Base-by-base conservation (phyloP, 2,329 filamentous ascomycete species). In the Podosphaera fusca region DNA sequence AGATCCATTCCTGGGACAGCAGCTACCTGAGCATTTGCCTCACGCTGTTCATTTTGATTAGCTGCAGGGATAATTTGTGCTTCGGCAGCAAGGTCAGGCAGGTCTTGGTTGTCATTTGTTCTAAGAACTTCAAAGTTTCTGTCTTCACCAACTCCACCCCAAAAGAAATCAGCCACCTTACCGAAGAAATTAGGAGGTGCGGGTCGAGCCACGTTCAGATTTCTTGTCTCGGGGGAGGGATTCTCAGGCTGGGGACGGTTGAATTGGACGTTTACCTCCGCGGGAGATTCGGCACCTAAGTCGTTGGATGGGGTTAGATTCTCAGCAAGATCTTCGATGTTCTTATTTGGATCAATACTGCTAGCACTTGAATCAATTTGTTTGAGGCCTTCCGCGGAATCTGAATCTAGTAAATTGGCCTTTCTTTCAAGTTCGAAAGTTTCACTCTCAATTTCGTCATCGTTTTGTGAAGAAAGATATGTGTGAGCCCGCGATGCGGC, bases 1-100 rank as follows among this genome's bases (percentile, higher is more conserved):
- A 80, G 77, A 58, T 95, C 87, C 40, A 90, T 72, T 7, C 77
- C 84, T 14, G 79, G 81, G 54, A 78, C 79, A 29, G 76, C 76
- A n/a, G 78, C 82, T 50, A 77, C 83, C 56, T 80, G 79, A 30
- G 79, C 73, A 57, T 79, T 77, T 46, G 72, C 73, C 29, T 71
- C 72, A 29, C 67, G 64, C 6, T 65, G 65, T 29, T 67, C 68
- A 12, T 58, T 60, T 47, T 62, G 59, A 21, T 62, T 60, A 55
- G 58, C 63, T 33, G 67, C 71, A 35, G 75, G 75, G 0, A 80
- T 75, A 61, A 82, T 80, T 1, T 77, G 79, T 12, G 75, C 74
- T 67, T 84, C 80, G 35, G 75, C 72, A 6, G 73, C 76, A 33
- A 80, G 69, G 58, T 82, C 74, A 59, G 78, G 72, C 30, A 81